A percentile compares a stretch with the other conserved stretches of the same genome.
These are phyloP conservation scores for Aspergillus tubingensis DNA, from an alignment of 2,329 filamentous ascomycete species.

Conservation along the genomic window DNA sequence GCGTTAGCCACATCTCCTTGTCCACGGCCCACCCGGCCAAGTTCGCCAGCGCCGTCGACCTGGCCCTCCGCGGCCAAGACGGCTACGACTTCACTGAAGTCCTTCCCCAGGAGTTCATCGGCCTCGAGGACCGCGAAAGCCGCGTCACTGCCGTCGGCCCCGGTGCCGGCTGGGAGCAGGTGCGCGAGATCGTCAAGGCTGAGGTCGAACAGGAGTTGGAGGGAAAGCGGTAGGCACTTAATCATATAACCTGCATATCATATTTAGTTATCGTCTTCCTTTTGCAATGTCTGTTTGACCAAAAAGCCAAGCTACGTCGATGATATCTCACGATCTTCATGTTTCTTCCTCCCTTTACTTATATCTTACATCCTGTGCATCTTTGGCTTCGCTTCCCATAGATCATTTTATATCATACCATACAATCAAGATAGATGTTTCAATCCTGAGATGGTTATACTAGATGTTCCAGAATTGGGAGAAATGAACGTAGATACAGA, in stretches of 20 bases:
- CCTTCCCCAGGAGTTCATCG: constrained; percentile 77
- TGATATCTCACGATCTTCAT: constrained; percentile 1
- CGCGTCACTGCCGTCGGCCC: constrained; percentile 70
- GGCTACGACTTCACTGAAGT: constrained; percentile 78
- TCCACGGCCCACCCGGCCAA: constrained; percentile 96
- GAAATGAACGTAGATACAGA: no score
- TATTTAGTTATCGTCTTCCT: constrained; percentile 35
- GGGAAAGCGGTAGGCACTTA: constrained; percentile 22
- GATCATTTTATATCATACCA: not conserved
- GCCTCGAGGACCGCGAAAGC: constrained; percentile 73
- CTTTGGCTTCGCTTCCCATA: not conserved
- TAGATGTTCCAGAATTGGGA: no score
- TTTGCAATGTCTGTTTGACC: not conserved
- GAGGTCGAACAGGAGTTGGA: constrained; percentile 60
- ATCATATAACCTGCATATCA: not conserved
- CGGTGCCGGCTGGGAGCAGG: constrained; percentile 67
- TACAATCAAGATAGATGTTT: no score
- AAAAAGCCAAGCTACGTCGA: constrained; percentile 4
- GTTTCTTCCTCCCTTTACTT: not conserved
- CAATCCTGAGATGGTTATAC: no score
- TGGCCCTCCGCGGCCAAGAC: constrained; percentile 70
- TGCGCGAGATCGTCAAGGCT: constrained; percentile 72
- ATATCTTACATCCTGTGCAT: not conserved
- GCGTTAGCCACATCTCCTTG: constrained; percentile 72
- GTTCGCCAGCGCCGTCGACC: constrained; percentile 81